These are phyloP conservation scores for Roridomyces roridus DNA, from an alignment of 768 basidiomycete species.

Conservation along the genomic window DNA sequence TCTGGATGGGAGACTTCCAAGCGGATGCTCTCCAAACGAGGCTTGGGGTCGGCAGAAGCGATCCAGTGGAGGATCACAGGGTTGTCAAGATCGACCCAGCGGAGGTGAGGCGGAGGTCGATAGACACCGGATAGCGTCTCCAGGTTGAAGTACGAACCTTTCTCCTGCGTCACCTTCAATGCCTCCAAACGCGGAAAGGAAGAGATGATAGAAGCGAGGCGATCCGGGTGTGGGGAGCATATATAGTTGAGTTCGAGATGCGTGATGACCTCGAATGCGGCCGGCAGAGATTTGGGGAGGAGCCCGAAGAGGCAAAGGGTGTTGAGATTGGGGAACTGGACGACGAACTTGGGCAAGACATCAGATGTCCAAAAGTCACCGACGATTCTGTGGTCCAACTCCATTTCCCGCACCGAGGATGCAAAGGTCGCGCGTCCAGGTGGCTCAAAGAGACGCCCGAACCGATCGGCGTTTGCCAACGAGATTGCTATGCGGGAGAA, in stretches of 20 bases:
- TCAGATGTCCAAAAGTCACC: constrained; percentile 13
- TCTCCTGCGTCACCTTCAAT: constrained; percentile 19
- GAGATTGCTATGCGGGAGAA: constrained; percentile 12
- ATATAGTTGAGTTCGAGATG: constrained; percentile 7
- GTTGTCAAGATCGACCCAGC: constrained; percentile 15
- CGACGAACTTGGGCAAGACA: constrained; percentile 12
- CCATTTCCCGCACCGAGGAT: constrained; percentile 12
- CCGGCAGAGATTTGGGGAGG: constrained; percentile 4
- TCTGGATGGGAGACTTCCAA: constrained; percentile 9
- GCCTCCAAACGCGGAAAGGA: constrained; percentile 5
- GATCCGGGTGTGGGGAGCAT: neutral
- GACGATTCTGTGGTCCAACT: constrained; percentile 7
- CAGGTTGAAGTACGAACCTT: constrained; percentile 2
- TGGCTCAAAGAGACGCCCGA: constrained; percentile 5
- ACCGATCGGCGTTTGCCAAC: constrained; percentile 13
- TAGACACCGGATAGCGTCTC: neutral
- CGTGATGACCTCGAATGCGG: constrained; percentile 1
- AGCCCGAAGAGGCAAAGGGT: constrained; percentile 6
- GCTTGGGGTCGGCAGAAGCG: neutral
- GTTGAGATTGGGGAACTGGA: constrained; percentile 1
- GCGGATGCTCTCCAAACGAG: neutral
- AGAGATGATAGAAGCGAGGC: neutral
- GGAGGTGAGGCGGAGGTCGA: neutral
- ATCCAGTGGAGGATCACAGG: constrained; percentile 7
- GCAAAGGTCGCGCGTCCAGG: constrained; percentile 1